phyloP scores from a whole-genome alignment of 2,329 filamentous ascomycete genomes.

The Penicillium sp. region DNA sequence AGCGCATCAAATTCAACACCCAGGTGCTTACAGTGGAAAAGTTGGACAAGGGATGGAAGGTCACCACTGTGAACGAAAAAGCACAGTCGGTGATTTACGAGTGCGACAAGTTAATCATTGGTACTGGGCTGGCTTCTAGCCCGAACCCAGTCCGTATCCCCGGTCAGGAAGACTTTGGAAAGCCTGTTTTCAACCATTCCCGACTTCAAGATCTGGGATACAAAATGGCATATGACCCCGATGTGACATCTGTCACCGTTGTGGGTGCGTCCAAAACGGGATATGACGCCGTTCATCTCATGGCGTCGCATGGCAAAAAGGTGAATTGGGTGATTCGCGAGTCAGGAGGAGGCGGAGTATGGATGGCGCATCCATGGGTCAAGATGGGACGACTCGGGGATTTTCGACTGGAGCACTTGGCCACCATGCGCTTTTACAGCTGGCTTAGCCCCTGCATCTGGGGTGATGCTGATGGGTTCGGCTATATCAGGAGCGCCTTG shows the following conservation, averaged over 20 bases:
- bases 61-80: slow-evolving; percentile 19
- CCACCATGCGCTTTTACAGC: slow-evolving; percentile 63
- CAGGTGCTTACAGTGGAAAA: slow-evolving; percentile 48
- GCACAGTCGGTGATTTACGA: background rate
- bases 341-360: slow-evolving; percentile 38
- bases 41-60: slow-evolving; percentile 33
- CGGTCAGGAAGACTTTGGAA: slow-evolving; percentile 15
- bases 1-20: slow-evolving; percentile 48
- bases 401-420: slow-evolving; percentile 56
- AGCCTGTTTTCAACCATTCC: slow-evolving; percentile 7
- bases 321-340: slow-evolving; percentile 41
- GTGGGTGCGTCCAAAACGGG: slow-evolving; percentile 60
- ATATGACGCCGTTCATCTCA: slow-evolving; percentile 60
- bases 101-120: background rate
- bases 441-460: slow-evolving; percentile 74
- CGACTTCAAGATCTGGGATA: slow-evolving; percentile 35
- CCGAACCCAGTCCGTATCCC: background rate
- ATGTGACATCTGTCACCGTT: slow-evolving; percentile 40
- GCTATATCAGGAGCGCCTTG: slow-evolving; percentile 41
- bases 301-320: slow-evolving; percentile 50
- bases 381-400: slow-evolving; percentile 42
- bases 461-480: slow-evolving; percentile 60
- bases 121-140: background rate
- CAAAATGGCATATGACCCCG: slow-evolving; percentile 23
- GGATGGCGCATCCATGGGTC: slow-evolving; percentile 52